These are phyloP conservation scores for Cubamyces sp. DNA, from an alignment of 768 basidiomycete genomes.

Conservation along the genomic window DNA sequence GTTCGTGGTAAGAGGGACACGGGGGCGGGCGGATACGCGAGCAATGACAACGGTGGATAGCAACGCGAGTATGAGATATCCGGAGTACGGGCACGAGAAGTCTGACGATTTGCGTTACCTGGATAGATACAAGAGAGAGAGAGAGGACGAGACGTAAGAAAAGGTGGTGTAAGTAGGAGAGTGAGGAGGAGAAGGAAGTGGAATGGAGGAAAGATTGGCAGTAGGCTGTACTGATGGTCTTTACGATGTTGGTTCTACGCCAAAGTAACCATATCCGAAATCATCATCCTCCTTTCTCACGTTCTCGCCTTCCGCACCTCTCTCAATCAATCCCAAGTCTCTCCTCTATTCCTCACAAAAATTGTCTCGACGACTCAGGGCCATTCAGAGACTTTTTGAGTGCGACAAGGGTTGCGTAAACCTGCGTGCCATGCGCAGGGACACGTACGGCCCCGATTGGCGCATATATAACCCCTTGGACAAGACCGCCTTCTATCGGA, in stretches of 20 bases:
- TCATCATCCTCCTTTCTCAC: constrained; percentile 32
- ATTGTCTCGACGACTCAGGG: not conserved
- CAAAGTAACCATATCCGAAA: constrained; percentile 28
- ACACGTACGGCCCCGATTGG: not conserved
- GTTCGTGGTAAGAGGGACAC: constrained; percentile 4
- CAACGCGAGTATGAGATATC: constrained; percentile 19
- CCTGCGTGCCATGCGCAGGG: not conserved
- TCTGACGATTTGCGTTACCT: constrained; percentile 12
- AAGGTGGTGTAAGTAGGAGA: constrained; percentile 16
- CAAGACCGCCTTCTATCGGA: constrained; percentile 15
- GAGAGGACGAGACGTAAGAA: constrained; percentile 19
- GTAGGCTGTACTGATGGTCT: constrained; percentile 27
- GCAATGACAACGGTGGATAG: constrained; percentile 17
- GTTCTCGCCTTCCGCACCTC: constrained; percentile 11
- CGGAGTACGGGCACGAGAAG: not conserved
- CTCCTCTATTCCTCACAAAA: not conserved
- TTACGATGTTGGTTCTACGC: constrained; percentile 27
- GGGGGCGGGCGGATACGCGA: constrained; percentile 8
- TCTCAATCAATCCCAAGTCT: not conserved
- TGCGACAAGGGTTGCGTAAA: not conserved
- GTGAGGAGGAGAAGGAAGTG: constrained; percentile 17
- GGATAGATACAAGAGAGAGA: constrained; percentile 25
- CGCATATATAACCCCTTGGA: constrained; percentile 1
- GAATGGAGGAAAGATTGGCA: constrained; percentile 22
- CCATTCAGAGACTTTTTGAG: not conserved